These are phyloP conservation scores for Solanum sejunctum DNA, from an alignment of 257 asterid genomes.

Conservation along the genomic window DNA sequence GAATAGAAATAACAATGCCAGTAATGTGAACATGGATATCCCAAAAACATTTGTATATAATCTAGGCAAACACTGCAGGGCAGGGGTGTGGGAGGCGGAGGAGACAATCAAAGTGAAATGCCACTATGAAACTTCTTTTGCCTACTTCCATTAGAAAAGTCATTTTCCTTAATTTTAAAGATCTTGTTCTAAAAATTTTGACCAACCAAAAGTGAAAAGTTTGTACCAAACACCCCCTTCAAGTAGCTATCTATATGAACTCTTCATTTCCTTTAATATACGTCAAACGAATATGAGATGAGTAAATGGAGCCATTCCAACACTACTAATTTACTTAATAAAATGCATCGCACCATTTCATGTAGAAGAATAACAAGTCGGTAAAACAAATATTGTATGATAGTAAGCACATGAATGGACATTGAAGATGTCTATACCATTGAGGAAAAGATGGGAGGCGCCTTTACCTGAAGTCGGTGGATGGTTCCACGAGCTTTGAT, in stretches of 20 bases:
- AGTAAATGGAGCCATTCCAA: neutral
- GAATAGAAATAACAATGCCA: too few species aligned
- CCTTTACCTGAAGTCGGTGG: conserved; percentile 1
- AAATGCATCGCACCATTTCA: neutral
- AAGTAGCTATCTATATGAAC: neutral
- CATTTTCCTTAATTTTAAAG: neutral
- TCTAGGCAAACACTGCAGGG: neutral
- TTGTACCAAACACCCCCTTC: neutral
- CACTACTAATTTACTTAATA: neutral
- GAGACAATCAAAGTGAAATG: neutral
- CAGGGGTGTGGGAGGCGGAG: too few species aligned
- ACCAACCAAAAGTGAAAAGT: neutral
- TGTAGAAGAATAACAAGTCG: neutral
- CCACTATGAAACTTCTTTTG: neutral
- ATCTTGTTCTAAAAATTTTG: neutral
- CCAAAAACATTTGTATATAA: too few species aligned
- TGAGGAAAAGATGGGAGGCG: neutral
- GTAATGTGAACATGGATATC: too few species aligned
- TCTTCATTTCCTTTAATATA: neutral
- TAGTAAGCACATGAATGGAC: neutral
- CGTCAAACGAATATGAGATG: neutral
- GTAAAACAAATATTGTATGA: neutral
- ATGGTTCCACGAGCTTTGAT: neutral
- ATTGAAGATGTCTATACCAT: neutral
- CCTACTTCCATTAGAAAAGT: neutral